Evolutionary conservation across 2,329 filamentous ascomycete genomes (phyloP).

Genomic region (Colletotrichum karsti): DNA sequence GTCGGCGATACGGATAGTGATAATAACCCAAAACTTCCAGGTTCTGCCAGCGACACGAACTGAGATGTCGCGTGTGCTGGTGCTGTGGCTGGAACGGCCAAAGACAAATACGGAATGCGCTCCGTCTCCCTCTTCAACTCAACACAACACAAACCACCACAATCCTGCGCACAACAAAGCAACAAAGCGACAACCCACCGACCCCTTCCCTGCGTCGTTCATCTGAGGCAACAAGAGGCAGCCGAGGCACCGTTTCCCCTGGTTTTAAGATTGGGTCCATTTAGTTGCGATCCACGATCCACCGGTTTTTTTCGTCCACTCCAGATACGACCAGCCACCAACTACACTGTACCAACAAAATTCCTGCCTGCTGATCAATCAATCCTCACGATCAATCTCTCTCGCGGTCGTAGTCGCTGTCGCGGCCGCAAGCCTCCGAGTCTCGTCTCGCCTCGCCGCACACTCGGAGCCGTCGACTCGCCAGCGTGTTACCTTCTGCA

Average conservation of each 20-base stretch:
- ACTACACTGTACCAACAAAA: too few relatives aligned
- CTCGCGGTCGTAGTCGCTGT: not conserved
- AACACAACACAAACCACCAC: too few relatives aligned
- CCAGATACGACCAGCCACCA: slow-evolving; percentile 19
- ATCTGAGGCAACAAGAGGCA: slow-evolving; percentile 13
- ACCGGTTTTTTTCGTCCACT: slow-evolving; percentile 10
- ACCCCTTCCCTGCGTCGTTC: not conserved
- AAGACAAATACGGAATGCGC: slow-evolving; percentile 17
- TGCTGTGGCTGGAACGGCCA: slow-evolving; percentile 3
- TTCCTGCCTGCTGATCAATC: slow-evolving; percentile 25
- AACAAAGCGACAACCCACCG: not conserved
- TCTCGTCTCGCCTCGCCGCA: not conserved
- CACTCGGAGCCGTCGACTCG: not conserved
- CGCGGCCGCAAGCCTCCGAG: not conserved
- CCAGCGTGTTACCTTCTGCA: not conserved
- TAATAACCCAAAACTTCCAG: too few relatives aligned
- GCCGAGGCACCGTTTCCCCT: slow-evolving; percentile 12
- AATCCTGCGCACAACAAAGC: not conserved
- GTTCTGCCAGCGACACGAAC: too few relatives aligned
- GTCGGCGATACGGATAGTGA: too few relatives aligned
- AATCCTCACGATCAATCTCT: slow-evolving; percentile 3
- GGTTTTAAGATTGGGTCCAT: slow-evolving; percentile 22
- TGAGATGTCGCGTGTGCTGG: not conserved
- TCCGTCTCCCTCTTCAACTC: slow-evolving; percentile 6
- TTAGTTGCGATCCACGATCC: slow-evolving; percentile 23